Evolutionary conservation across 495 filamentous ascomycete species (phyloP), one percentile per base, ranked within the genome.

Genomic region (Tuber brumale): DNA sequence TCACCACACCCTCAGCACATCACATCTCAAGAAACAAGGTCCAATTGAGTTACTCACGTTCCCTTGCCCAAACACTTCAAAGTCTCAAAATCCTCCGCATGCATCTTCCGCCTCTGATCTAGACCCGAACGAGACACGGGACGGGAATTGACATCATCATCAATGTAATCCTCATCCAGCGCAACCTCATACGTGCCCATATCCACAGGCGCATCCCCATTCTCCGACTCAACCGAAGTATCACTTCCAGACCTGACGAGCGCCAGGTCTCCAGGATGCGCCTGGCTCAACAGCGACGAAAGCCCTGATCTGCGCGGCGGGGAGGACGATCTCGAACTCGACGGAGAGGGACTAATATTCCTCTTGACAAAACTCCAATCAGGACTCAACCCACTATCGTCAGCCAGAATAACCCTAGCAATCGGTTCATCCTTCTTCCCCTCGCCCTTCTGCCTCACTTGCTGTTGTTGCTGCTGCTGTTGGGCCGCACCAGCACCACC

Each of bases 1-100:
- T 31, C 14, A 37, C 31, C 14, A 37, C 31, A 12, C 41, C 8
- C 39, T 81, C 66, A 79, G 80, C 51, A 48, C 27, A 66, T 35
- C 27, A 35, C 27, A 35, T 19, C 8, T 8, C 57, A 66, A 27
- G 18, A 31, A 70, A 18, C 41, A 74, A 37, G n/a, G 27, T 27
- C 37, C 3, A 35, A 75, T 69, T 19, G 35, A 35, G 46, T 18
- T 9, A 82, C 81, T 75, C 69, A 82, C 6, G 94, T 92, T 76
- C 95, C 95, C 82, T 98, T 99, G 42, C 95, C 95, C 48, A 99
- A 90, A 83, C 95, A 97, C n/a, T 92, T 91, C n/a, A 99, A 84
- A 46, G 92, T 89, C 77, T 95, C 90, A 82, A 99, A 99, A 83
- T 99, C 96, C 1, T 90, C 88, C 16, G 94, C 90, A 23, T 91